Evolutionary conservation across 108 stramenopile genomes (phyloP).

Genomic region (Nitzschia sp.): DNA sequence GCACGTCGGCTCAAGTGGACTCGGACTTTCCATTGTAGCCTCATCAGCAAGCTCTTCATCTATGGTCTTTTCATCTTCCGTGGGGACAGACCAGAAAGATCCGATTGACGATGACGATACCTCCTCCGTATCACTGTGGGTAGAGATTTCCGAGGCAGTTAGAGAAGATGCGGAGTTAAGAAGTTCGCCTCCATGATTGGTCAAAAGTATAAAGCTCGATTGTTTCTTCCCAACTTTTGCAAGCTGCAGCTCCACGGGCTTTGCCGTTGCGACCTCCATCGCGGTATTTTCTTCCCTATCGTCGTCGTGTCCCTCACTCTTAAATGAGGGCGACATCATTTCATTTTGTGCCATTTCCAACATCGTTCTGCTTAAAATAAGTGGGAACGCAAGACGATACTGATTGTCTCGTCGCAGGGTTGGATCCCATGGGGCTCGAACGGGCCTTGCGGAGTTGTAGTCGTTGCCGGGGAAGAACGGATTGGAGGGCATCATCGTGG

Average conservation of each 20-base stretch:
- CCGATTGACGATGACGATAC: background rate
- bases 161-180: slow-evolving; percentile 3
- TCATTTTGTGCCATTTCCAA: background rate
- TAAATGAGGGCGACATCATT: no score
- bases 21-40: no score
- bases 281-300: background rate
- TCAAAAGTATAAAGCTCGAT: background rate
- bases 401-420: background rate
- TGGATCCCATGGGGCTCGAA: slow-evolving; percentile 1
- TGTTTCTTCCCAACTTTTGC: background rate
- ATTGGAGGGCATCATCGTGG: no score
- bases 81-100: no score
- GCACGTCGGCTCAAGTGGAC: background rate
- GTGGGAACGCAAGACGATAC: background rate
- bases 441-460: background rate
- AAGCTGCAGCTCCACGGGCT: background rate
- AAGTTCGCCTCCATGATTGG: background rate
- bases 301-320: background rate
- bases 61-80: no score
- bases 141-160: slow-evolving; percentile 8
- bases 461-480: background rate
- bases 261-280: background rate
- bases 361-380: background rate
- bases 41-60: background rate
- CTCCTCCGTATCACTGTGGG: background rate